These are phyloP conservation scores for Camellia granthamiana DNA, from an alignment of 148 eudicot species.

Conservation along the genomic window DNA sequence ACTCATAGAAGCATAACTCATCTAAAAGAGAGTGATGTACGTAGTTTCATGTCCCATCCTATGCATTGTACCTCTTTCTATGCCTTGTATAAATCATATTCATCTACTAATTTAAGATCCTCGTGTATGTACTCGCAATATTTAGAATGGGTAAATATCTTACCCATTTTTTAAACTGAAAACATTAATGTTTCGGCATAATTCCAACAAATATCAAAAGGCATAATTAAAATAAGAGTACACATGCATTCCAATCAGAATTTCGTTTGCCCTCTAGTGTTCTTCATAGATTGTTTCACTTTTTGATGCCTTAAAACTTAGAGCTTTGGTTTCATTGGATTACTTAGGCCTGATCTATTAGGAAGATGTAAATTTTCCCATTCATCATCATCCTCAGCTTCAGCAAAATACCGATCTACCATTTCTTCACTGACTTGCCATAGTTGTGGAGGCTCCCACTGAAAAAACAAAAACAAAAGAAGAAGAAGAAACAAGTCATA, in stretches of 20 bases:
- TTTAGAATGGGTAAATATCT: no score
- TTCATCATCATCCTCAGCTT: constrained; percentile 6
- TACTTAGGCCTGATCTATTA: background rate
- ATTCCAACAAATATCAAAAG: background rate
- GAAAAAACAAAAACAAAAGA: background rate
- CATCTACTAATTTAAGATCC: no score
- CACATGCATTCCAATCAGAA: background rate
- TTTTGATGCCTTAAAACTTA: background rate
- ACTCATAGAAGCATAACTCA: no score
- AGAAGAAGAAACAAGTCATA: background rate
- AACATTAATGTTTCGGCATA: background rate
- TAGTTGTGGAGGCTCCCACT: constrained; percentile 16
- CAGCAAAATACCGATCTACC: constrained; percentile 5
- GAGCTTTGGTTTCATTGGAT: background rate
- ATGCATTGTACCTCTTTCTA: no score
- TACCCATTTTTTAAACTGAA: no score
- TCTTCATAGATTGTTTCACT: background rate
- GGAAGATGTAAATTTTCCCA: constrained; percentile 4
- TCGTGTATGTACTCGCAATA: no score
- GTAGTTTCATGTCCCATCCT: no score
- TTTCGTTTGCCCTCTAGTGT: background rate
- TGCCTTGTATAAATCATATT: no score
- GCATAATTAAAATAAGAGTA: background rate
- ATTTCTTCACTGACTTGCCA: constrained; percentile 16
- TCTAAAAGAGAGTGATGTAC: no score